Conservation (phyloP, 2,329 filamentous ascomycete genomes). For the Colletotrichum simmondsii region DNA sequence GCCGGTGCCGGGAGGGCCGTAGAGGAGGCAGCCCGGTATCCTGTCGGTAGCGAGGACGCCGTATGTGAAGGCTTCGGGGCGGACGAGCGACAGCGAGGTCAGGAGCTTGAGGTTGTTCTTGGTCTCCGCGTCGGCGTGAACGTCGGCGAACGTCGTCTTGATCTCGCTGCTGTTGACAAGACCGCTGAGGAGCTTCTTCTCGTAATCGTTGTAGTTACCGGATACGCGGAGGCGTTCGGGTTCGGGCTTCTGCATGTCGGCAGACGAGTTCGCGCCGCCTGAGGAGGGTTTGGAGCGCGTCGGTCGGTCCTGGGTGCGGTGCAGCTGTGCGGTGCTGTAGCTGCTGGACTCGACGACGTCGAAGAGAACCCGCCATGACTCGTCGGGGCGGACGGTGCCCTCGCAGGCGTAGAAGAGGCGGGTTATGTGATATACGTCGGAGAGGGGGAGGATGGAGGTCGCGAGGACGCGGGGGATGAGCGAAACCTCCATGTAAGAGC, state of each 20-base stretch:
- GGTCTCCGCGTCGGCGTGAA: conserved; percentile 84
- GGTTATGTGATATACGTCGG: conserved; percentile 53
- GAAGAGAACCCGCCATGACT: conserved; percentile 33
- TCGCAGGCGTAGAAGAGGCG: conserved; percentile 35
- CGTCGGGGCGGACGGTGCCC: conserved; percentile 13
- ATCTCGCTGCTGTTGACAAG: conserved; percentile 86
- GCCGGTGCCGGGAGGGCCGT: conserved; percentile 86
- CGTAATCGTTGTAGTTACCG: conserved; percentile 75
- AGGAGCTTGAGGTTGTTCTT: conserved; percentile 89
- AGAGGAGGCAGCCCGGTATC: conserved; percentile 88
- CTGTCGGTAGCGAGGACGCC: conserved; percentile 92
- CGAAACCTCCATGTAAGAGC: conserved; percentile 29
- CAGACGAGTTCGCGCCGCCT: conserved; percentile 14
- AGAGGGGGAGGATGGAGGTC: conserved; percentile 47
- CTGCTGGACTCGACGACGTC: conserved; percentile 35
- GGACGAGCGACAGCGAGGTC: conserved; percentile 85
- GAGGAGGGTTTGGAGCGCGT: conserved; percentile 34
- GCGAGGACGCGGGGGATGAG: conserved; percentile 36
- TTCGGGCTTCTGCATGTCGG: conserved; percentile 25
- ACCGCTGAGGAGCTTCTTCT: conserved; percentile 83
- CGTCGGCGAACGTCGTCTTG: conserved; percentile 86
- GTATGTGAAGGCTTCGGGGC: conserved; percentile 95
- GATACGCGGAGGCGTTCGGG: conserved; percentile 32
- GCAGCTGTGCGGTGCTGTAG: conserved; percentile 24
- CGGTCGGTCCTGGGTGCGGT: conserved; percentile 15